A percentile compares a stretch with the other conserved stretches of the same genome.
phyloP scores from a whole-genome alignment of 352 stramenopile genomes.

The Ophiocytium majus region DNA sequence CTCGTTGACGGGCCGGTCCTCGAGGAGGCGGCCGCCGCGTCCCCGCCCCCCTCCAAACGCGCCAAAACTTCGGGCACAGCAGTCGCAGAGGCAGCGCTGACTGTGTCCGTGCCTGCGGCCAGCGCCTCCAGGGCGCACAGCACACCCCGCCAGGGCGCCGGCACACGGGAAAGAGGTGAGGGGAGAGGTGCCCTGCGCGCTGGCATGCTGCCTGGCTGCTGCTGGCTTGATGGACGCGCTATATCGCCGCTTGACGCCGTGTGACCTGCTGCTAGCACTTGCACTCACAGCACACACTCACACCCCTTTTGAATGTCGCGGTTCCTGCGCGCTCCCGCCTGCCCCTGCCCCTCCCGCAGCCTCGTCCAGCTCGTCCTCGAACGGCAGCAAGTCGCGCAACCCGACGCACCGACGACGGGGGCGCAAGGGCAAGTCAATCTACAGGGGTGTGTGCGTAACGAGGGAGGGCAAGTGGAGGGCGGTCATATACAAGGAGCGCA shows the following conservation, averaged over 20 bases:
- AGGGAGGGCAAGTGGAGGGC: slow-evolving; percentile 53
- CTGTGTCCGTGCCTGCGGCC: neutral
- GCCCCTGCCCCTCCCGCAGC: no score
- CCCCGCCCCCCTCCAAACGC: neutral
- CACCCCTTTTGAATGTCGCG: no score
- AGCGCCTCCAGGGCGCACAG: neutral
- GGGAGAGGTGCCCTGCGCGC: neutral
- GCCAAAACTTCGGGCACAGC: neutral
- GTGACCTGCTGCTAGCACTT: no score
- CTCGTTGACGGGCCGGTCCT: neutral
- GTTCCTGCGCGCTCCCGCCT: no score
- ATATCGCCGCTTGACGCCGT: no score
- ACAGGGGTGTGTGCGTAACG: slow-evolving; percentile 52
- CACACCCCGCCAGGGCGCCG: neutral
- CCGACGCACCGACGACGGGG: slow-evolving; percentile 43
- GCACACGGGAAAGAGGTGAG: slow-evolving; percentile 6
- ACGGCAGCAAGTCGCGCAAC: neutral
- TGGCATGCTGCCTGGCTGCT: no score
- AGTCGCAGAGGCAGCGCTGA: neutral
- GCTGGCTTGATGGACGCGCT: no score
- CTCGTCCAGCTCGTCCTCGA: neutral
- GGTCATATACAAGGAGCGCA: slow-evolving; percentile 57
- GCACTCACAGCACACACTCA: no score
- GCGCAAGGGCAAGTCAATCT: slow-evolving; percentile 53
- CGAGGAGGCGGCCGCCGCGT: neutral